A percentile compares a stretch with the other conserved stretches of the same genome.
Evolutionary conservation across 345 rosid genomes (phyloP).

Genomic region (Trapa incisa): DNA sequence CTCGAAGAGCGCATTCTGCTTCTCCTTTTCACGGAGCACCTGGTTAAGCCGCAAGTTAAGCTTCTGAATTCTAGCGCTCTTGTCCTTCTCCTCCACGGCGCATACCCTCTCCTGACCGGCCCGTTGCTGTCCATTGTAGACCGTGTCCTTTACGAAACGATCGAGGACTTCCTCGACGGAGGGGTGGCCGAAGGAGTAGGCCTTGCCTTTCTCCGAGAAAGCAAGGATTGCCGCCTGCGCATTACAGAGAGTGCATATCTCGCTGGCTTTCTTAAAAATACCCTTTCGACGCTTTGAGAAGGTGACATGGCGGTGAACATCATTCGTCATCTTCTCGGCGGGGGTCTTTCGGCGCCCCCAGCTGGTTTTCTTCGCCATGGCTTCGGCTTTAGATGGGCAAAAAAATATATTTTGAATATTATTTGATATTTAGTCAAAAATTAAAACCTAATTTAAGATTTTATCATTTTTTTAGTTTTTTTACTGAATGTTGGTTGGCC

Average conservation of each 20-base stretch:
- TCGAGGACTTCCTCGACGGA: slow-evolving; percentile 21
- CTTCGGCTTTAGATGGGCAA: too few species aligned
- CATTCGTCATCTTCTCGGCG: slow-evolving; percentile 23
- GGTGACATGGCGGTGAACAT: slow-evolving; percentile 34
- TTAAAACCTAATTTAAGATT: too few species aligned
- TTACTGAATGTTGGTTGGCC: too few species aligned
- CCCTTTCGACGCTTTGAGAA: slow-evolving; percentile 47
- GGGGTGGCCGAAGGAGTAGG: slow-evolving; percentile 54
- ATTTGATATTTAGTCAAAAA: too few species aligned
- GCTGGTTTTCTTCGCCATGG: slow-evolving; percentile 15
- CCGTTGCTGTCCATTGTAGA: not conserved
- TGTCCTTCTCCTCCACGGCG: slow-evolving; percentile 24
- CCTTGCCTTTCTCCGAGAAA: slow-evolving; percentile 38
- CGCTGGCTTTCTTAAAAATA: slow-evolving; percentile 46
- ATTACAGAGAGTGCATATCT: slow-evolving; percentile 39
- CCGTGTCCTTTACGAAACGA: slow-evolving; percentile 16
- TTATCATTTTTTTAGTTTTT: too few species aligned
- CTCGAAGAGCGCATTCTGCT: slow-evolving; percentile 19
- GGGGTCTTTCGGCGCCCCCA: slow-evolving; percentile 28
- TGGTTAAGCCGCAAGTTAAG: slow-evolving; percentile 18
- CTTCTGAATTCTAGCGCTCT: slow-evolving; percentile 16
- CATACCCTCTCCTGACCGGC: not conserved
- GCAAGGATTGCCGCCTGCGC: slow-evolving; percentile 27
- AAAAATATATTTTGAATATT: too few species aligned
- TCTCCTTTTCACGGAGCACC: slow-evolving; percentile 15